These are phyloP conservation scores for Podospora conica DNA, from an alignment of 495 filamentous ascomycete genomes.

Conservation along the genomic window DNA sequence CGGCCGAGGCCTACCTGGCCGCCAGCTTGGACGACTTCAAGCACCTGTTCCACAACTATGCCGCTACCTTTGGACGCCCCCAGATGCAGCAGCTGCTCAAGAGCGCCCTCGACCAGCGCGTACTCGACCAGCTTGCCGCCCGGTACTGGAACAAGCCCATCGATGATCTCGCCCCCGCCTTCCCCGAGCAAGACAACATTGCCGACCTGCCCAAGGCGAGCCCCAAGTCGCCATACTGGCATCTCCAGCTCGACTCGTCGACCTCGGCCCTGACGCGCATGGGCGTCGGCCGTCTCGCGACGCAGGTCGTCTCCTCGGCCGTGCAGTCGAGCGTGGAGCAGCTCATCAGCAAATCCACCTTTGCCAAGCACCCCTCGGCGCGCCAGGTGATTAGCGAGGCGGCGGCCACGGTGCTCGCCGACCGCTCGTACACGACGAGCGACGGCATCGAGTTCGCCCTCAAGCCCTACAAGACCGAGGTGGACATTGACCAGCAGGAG, in stretches of 20 bases:
- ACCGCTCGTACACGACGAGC: constrained; percentile 90
- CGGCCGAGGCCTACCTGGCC: constrained; percentile 91
- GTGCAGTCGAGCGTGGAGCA: constrained; percentile 81
- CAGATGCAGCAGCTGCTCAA: constrained; percentile 89
- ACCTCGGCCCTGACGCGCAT: constrained; percentile 85
- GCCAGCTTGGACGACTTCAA: constrained; percentile 95
- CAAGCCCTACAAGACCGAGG: constrained; percentile 97
- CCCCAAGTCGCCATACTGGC: constrained; percentile 82
- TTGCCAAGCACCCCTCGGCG: constrained; percentile 83
- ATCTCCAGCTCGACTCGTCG: constrained; percentile 87
- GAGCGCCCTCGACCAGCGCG: constrained; percentile 84
- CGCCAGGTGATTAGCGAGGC: constrained; percentile 87
- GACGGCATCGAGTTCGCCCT: constrained; percentile 99
- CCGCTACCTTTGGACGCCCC: constrained; percentile 79
- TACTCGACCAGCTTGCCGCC: constrained; percentile 90
- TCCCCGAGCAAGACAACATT: constrained; percentile 64
- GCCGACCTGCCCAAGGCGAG: constrained; percentile 74
- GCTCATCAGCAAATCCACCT: constrained; percentile 71
- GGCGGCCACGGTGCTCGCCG: constrained; percentile 78
- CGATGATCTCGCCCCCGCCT: constrained; percentile 57
- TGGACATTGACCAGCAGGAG: constrained; percentile 85
- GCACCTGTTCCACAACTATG: constrained; percentile 91
- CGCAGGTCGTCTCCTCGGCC: constrained; percentile 77
- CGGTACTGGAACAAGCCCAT: constrained; percentile 98
- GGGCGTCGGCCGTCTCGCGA: constrained; percentile 87